Base-by-base conservation (phyloP, 2,329 filamentous ascomycete genomes). In the Rhexocercosporidium sp. region DNA sequence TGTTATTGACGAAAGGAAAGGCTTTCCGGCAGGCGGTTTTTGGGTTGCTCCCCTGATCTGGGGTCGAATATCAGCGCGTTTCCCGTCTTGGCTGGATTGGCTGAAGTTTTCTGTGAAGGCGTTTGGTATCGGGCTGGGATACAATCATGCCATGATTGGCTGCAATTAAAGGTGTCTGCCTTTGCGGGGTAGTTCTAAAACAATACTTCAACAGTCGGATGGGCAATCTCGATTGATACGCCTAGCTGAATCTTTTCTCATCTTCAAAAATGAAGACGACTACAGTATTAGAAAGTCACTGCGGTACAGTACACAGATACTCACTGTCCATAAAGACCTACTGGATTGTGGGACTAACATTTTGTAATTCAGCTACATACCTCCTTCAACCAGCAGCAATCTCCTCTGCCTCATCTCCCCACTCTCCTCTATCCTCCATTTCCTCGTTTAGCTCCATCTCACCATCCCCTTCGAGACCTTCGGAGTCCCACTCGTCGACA, bases 401-500 rank as follows among this genome's bases (percentile, higher is more conserved):
- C 54, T 78, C 76, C 37, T 77, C 72, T 70, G 75, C 71, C 39
- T 76, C 71, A 60, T 78, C 74, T 70, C 75, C 74, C 76, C 75
- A 78, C 53, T 77, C 73, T 6, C 75, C 76, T 60, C 62, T 71
- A 5, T 74, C 72, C 37, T 77, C 75, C 69, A 75, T 74, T 39
- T 75, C 71, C 69, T 78, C 75, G 65, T 78, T 78, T 22, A 74
- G 59, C 44, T 76, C 73, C 71, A 74, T 71, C 57, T 78, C 76
- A 3, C 66, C 75, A 69, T 79, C 77, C 0, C 75, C 77, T 57
- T 74, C 74, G 11, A 78, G 54, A 16, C 74, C 77, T 60, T 79
- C 77, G 60, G 71, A 75, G 62, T 79, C 77, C 77, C 77, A 79
- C 53, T 80, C 80, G 59, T 80, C 82, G 41, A 82, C 80, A 70